A percentile compares a stretch with the other conserved stretches of the same genome.
Conservation (phyloP, 1,139 yeast species). For the Yamadazyma membranifaciens region DNA sequence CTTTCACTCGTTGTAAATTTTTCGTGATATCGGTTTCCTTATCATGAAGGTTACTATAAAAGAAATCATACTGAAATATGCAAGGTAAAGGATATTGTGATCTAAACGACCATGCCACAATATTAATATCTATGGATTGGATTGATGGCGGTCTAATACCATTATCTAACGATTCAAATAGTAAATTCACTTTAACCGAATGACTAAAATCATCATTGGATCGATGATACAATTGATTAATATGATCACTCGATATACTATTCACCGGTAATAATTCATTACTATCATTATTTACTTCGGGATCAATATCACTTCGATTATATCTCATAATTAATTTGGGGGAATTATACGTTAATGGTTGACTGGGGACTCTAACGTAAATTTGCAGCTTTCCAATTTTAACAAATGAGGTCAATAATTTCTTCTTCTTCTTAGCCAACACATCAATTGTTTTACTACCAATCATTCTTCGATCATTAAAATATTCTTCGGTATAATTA, state of each 20-base stretch:
- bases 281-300: slow-evolving; percentile 7
- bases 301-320: slow-evolving; percentile 20
- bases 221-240: slow-evolving; percentile 34
- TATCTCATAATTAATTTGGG: slow-evolving; percentile 40
- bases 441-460: slow-evolving; percentile 23
- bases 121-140: slow-evolving; percentile 32
- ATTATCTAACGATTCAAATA: slow-evolving; percentile 22
- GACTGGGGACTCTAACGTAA: slow-evolving; percentile 33
- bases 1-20: slow-evolving; percentile 38
- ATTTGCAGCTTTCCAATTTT: slow-evolving; percentile 37
- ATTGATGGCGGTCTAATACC: slow-evolving; percentile 32
- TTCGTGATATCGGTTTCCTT: slow-evolving; percentile 24
- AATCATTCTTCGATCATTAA: slow-evolving; percentile 27
- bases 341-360: slow-evolving; percentile 36
- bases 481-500: slow-evolving; percentile 17
- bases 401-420: slow-evolving; percentile 32
- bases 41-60: slow-evolving; percentile 29
- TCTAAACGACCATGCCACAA: slow-evolving; percentile 43
- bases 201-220: slow-evolving; percentile 21
- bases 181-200: slow-evolving; percentile 26
- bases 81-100: slow-evolving; percentile 45
- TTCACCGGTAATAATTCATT: slow-evolving; percentile 19
- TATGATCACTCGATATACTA: slow-evolving; percentile 21
- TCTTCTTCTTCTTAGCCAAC: slow-evolving; percentile 40
- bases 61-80: slow-evolving; percentile 41